phyloP scores from a whole-genome alignment of 2,329 filamentous ascomycete genomes.

The Fulvia fulva region DNA sequence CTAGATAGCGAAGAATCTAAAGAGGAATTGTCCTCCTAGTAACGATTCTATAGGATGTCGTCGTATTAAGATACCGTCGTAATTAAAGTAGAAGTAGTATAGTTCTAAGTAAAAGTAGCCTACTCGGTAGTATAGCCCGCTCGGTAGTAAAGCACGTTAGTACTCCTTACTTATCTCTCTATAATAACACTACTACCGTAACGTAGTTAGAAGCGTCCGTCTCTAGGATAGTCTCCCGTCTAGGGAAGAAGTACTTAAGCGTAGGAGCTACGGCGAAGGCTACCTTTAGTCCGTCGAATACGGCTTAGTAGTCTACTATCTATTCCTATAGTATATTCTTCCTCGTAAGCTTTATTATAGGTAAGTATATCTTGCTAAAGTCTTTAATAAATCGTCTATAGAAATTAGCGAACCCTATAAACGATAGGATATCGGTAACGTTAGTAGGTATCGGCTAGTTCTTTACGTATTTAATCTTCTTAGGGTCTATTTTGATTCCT shows the following conservation, averaged over 20 bases:
- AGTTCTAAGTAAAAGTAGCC: no score
- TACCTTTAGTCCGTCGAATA: background rate
- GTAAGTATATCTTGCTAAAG: conserved; percentile 11
- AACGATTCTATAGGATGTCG: no score
- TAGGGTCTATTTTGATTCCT: conserved; percentile 13
- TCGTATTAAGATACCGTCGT: no score
- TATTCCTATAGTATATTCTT: background rate
- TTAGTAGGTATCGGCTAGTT: conserved; percentile 11
- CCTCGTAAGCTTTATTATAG: background rate
- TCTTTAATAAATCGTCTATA: conserved; percentile 21
- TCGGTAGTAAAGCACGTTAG: no score
- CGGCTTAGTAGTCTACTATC: background rate
- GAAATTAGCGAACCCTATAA: conserved; percentile 22
- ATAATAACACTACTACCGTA: no score
- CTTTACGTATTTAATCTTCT: conserved; percentile 13
- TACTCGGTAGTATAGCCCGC: no score
- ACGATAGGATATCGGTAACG: conserved; percentile 18
- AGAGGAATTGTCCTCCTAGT: no score
- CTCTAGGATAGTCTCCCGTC: no score
- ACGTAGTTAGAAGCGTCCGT: no score
- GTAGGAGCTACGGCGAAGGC: background rate
- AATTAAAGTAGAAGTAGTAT: no score
- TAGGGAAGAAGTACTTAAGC: conserved; percentile 1
- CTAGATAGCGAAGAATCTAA: no score
- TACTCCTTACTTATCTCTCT: no score